Percentiles rank a stretch among this genome's conserved stretches.
Evolutionary conservation across 164 flowering plant genomes (phyloP).

Genomic region (Brasenia schreberi): DNA sequence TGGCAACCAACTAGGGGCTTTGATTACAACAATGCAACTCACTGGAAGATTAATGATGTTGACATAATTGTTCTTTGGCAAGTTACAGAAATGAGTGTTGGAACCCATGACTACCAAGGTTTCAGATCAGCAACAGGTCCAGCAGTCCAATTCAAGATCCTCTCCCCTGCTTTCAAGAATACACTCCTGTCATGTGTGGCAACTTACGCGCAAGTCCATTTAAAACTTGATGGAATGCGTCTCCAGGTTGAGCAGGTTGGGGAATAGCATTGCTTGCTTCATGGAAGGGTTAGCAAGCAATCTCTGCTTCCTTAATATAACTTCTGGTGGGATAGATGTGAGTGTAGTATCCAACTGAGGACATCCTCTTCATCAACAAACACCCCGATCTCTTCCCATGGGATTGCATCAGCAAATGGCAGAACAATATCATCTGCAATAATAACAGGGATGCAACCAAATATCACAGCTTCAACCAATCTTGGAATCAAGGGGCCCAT

Average conservation of each 20-base stretch:
- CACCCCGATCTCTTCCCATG: slow-evolving; percentile 94
- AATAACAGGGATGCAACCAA: slow-evolving; percentile 94
- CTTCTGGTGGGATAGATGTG: slow-evolving; percentile 74
- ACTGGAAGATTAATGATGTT: not conserved
- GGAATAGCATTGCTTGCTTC: slow-evolving; percentile 89
- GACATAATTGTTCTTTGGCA: not conserved
- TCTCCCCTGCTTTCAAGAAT: slow-evolving; percentile 46
- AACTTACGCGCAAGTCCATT: slow-evolving; percentile 84
- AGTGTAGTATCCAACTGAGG: slow-evolving; percentile 72
- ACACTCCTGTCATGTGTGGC: slow-evolving; percentile 56
- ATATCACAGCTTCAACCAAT: slow-evolving; percentile 86
- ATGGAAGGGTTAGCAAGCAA: slow-evolving; percentile 84
- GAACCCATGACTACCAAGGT: slow-evolving; percentile 32
- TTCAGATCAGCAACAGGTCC: slow-evolving; percentile 61
- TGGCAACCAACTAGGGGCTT: not conserved
- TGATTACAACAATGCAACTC: not conserved
- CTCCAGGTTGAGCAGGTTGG: slow-evolving; percentile 86
- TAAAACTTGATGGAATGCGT: slow-evolving; percentile 87
- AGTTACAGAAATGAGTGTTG: not conserved
- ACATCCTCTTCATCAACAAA: slow-evolving; percentile 82
- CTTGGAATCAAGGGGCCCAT: slow-evolving; percentile 99
- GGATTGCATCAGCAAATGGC: slow-evolving; percentile 96
- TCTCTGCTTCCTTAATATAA: slow-evolving; percentile 76
- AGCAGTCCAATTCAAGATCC: slow-evolving; percentile 79
- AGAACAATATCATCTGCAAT: slow-evolving; percentile 94